A percentile compares a stretch with the other conserved stretches of the same genome.
phyloP scores from a whole-genome alignment of 208 protist species.

The Leishmania arabica region DNA sequence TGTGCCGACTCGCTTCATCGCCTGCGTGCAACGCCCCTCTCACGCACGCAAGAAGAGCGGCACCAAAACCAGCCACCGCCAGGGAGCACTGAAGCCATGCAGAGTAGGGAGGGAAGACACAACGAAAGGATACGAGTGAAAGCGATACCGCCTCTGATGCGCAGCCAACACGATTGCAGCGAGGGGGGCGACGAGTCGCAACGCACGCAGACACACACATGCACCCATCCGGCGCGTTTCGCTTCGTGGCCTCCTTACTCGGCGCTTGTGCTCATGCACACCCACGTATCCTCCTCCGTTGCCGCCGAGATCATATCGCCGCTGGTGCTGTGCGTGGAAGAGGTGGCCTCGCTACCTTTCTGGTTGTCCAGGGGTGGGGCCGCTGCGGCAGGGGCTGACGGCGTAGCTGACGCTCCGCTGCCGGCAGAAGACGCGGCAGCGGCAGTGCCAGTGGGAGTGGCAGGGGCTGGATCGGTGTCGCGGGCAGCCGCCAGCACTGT shows the following conservation, averaged over 20 bases:
- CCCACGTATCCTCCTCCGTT: constrained; percentile 30
- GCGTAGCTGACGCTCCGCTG: not conserved
- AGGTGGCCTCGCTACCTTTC: not conserved
- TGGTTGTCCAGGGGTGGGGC: not conserved
- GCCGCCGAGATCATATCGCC: constrained; percentile 14
- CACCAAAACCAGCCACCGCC: not conserved
- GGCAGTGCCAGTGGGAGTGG: not conserved
- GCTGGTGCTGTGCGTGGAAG: not conserved
- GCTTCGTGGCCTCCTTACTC: constrained; percentile 1
- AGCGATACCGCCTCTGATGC: not conserved
- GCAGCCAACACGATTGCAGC: not conserved
- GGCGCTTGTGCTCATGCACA: constrained; percentile 7
- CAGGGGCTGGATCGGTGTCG: not conserved
- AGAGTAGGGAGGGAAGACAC: not conserved
- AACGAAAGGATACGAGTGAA: not conserved
- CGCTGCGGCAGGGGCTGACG: not conserved
- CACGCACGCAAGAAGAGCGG: not conserved
- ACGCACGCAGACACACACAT: not conserved
- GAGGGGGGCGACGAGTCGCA: no score
- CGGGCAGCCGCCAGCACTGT: not conserved
- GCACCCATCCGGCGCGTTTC: not conserved
- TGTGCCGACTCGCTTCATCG: not conserved
- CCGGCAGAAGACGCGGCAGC: not conserved
- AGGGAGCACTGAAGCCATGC: not conserved
- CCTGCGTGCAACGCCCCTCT: not conserved